These are phyloP conservation scores for Gynochthodes officinalis DNA, from an alignment of 257 asterid genomes.

Conservation along the genomic window DNA sequence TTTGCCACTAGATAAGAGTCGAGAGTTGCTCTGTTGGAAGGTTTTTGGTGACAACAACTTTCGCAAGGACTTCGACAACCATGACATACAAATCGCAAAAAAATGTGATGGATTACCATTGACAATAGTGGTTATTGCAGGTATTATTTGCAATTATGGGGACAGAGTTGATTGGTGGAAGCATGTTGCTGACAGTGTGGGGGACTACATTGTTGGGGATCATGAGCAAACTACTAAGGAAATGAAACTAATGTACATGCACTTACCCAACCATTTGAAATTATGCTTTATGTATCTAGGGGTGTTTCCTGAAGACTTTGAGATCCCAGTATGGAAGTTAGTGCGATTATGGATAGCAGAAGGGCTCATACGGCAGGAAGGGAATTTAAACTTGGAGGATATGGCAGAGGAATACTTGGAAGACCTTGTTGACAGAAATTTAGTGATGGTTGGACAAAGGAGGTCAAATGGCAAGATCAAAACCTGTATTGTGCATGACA, in stretches of 20 bases:
- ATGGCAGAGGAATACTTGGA: conserved; percentile 22
- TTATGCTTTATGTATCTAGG: conserved; percentile 27
- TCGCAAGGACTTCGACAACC: conserved; percentile 14
- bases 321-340: conserved; percentile 24
- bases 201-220: conserved; percentile 1
- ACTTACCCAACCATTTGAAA: conserved; percentile 25
- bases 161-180: conserved; percentile 12
- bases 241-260: conserved; percentile 16
- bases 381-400: conserved; percentile 5
- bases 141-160: not conserved
- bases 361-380: conserved; percentile 16
- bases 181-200: not conserved
- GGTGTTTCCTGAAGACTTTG: conserved; percentile 23
- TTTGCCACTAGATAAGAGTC: conserved; percentile 17
- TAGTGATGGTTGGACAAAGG: conserved; percentile 14
- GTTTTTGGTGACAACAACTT: conserved; percentile 7
- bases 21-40: conserved; percentile 12
- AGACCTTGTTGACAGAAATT: conserved; percentile 15
- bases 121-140: conserved; percentile 25
- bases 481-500: conserved; percentile 18
- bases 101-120: conserved; percentile 27
- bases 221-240: conserved; percentile 4
- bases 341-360: conserved; percentile 29
- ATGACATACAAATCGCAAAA: conserved; percentile 19
- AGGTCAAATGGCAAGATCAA: conserved; percentile 19